Conservation (phyloP, 495 filamentous ascomycete genomes). For the Podospora tetraspora region DNA sequence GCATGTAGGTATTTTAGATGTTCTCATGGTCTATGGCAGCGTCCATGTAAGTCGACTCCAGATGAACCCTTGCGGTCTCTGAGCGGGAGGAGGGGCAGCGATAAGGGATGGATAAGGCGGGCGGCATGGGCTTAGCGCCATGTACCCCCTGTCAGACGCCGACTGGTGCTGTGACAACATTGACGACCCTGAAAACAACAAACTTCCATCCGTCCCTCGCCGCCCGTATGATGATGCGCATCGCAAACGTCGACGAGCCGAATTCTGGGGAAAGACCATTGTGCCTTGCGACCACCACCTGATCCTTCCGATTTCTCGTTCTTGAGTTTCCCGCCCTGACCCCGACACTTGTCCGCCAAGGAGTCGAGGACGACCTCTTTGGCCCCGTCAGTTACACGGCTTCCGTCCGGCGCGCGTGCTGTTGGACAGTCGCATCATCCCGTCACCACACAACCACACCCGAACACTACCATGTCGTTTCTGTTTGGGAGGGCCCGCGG, state of each 20-base stretch:
- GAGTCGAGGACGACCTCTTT: neutral
- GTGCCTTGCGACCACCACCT: neutral
- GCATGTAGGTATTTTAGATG: too few species aligned
- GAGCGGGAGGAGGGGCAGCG: neutral
- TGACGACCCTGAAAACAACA: neutral
- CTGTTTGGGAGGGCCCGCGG: slow-evolving; percentile 71
- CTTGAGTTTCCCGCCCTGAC: neutral
- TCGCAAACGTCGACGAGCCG: neutral
- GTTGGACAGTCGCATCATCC: neutral
- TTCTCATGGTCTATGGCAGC: too few species aligned
- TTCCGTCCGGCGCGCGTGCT: neutral
- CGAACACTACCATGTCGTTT: slow-evolving; percentile 67
- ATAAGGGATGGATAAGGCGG: neutral
- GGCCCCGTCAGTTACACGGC: neutral
- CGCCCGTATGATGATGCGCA: neutral
- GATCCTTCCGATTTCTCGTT: neutral
- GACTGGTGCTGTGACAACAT: neutral
- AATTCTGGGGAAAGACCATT: neutral
- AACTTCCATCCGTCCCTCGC: neutral
- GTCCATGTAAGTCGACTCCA: neutral
- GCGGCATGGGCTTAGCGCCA: neutral
- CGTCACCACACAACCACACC: slow-evolving; percentile 9
- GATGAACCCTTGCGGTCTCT: neutral
- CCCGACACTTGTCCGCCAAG: neutral
- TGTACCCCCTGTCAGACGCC: neutral